These are phyloP conservation scores for Monosporascus sp. DNA, from an alignment of 2,329 filamentous ascomycete species.

Conservation along the genomic window DNA sequence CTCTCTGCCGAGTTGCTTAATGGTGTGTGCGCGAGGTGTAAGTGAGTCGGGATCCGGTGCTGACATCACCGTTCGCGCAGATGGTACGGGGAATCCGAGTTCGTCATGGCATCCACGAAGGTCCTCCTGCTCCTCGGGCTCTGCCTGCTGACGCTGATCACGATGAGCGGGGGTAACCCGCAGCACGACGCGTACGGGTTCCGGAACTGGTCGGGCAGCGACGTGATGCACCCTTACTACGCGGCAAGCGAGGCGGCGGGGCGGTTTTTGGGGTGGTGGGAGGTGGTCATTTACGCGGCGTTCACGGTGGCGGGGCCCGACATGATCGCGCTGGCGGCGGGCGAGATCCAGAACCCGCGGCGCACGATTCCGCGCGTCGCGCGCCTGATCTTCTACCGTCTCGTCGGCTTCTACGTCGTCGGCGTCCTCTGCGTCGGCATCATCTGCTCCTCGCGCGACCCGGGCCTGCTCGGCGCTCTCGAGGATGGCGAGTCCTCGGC, in stretches of 20 bases:
- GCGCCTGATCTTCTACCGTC: slow-evolving; percentile 58
- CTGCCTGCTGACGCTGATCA: slow-evolving; percentile 55
- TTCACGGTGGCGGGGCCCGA: slow-evolving; percentile 56
- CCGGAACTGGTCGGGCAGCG: slow-evolving; percentile 35
- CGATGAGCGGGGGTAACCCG: slow-evolving; percentile 59
- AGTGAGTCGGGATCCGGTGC: neutral
- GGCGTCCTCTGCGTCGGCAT: slow-evolving; percentile 55
- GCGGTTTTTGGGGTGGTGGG: slow-evolving; percentile 47
- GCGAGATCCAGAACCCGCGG: slow-evolving; percentile 52
- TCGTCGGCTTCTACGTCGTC: slow-evolving; percentile 57
- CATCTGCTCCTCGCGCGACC: slow-evolving; percentile 53
- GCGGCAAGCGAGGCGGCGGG: slow-evolving; percentile 40
- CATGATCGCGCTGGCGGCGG: slow-evolving; percentile 40
- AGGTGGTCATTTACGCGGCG: slow-evolving; percentile 49
- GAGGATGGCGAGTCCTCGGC: slow-evolving; percentile 39
- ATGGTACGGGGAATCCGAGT: slow-evolving; percentile 39
- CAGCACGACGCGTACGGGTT: slow-evolving; percentile 50
- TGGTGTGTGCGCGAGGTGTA: too few species aligned
- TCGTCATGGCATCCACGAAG: slow-evolving; percentile 52
- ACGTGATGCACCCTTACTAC: slow-evolving; percentile 10
- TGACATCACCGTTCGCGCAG: neutral
- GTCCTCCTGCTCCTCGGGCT: slow-evolving; percentile 48
- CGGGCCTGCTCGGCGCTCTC: slow-evolving; percentile 49
- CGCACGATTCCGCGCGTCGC: slow-evolving; percentile 53
- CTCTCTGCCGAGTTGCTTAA: too few species aligned